Conservation (phyloP, 148 eudicot species). For the Camellia sinensis region DNA sequence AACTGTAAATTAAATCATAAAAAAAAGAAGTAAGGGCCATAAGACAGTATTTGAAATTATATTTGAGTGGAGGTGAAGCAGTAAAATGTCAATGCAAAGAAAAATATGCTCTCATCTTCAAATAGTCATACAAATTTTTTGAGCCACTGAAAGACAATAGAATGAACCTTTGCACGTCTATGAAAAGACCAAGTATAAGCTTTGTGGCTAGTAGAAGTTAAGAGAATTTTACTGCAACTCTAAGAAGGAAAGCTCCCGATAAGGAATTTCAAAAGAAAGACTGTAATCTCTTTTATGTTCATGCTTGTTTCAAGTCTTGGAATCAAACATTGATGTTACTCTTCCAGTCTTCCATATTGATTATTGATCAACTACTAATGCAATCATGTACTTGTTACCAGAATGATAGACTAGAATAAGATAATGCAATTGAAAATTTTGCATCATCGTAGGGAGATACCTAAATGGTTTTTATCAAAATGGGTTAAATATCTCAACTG, state of each 20-base stretch:
- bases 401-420: not conserved
- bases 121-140: not conserved
- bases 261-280: not conserved
- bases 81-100: not conserved
- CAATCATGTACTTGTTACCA: not conserved
- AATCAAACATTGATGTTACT: not conserved
- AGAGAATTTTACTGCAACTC: not conserved
- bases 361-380: not conserved
- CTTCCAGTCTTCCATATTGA: not conserved
- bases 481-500: not conserved
- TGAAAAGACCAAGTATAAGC: not conserved
- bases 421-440: not conserved
- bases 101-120: not conserved
- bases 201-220: constrained; percentile 1
- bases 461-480: not conserved
- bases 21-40: not conserved
- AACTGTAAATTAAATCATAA: not conserved
- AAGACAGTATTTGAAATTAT: not conserved
- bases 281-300: not conserved
- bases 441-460: not conserved
- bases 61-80: not conserved
- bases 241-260: not conserved
- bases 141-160: not conserved
- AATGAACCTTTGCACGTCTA: not conserved
- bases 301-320: constrained; percentile 3